These are phyloP conservation scores for Salix suchowensis DNA, from an alignment of 345 rosid species.

Conservation along the genomic window DNA sequence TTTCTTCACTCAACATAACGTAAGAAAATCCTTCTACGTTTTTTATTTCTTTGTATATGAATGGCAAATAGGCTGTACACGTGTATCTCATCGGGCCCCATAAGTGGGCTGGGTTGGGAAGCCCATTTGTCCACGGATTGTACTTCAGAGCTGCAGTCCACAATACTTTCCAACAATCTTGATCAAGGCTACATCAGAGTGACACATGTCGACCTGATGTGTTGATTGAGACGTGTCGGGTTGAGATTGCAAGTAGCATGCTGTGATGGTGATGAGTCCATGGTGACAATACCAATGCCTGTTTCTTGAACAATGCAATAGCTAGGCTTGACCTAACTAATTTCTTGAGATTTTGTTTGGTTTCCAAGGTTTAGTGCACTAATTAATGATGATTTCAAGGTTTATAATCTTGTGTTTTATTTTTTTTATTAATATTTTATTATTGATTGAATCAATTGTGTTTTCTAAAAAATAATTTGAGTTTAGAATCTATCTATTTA, in stretches of 20 bases:
- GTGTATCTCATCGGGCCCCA: neutral
- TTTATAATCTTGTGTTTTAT: too few relatives aligned
- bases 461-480: too few relatives aligned
- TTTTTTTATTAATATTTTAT: too few relatives aligned
- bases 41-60: neutral
- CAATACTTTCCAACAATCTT: neutral
- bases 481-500: too few relatives aligned
- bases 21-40: neutral
- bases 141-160: neutral
- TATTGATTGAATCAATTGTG: too few relatives aligned
- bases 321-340: neutral
- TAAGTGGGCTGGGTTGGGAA: neutral
- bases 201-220: neutral
- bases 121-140: neutral
- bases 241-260: neutral
- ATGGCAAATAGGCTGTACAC: constrained; percentile 8
- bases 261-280: too few relatives aligned
- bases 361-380: neutral
- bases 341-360: neutral
- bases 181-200: too few relatives aligned
- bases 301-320: neutral
- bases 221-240: neutral
- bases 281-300: neutral
- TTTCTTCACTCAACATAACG: neutral
- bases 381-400: too few relatives aligned